phyloP scores from a whole-genome alignment of 2,329 filamentous ascomycete species.

The Cercospora sp. region DNA sequence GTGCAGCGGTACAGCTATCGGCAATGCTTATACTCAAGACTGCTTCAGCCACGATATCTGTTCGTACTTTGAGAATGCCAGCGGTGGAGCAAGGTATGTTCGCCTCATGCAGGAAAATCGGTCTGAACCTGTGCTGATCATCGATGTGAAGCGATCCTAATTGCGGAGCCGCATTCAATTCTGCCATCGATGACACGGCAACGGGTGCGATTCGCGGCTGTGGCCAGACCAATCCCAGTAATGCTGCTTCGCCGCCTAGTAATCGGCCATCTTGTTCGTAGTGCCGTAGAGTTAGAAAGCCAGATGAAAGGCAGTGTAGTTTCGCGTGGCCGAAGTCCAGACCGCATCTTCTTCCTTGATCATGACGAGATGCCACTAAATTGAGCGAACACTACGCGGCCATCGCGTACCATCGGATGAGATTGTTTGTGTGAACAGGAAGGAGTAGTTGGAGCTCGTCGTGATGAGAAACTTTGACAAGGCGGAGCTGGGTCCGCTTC shows the following conservation, averaged over 20 bases:
- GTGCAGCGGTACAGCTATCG: constrained; percentile 47
- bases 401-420: no score
- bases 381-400: not conserved
- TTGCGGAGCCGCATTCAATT: constrained; percentile 48
- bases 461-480: not conserved
- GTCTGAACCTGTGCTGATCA: not conserved
- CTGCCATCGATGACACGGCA: constrained; percentile 49
- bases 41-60: constrained; percentile 56
- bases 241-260: constrained; percentile 29
- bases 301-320: not conserved
- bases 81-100: constrained; percentile 47
- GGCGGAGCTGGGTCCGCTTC: not conserved
- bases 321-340: not conserved
- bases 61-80: constrained; percentile 53
- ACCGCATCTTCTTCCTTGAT: not conserved
- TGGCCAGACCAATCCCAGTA: constrained; percentile 37
- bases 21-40: constrained; percentile 54
- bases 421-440: no score
- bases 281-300: not conserved
- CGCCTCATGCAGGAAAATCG: not conserved
- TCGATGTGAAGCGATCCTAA: constrained; percentile 47
- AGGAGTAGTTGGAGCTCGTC: not conserved
- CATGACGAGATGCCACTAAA: not conserved
- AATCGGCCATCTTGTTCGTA: constrained; percentile 23
- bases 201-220: constrained; percentile 39